Conservation (phyloP, 805 yeast genomes). For the Zygoascus tannicola region DNA sequence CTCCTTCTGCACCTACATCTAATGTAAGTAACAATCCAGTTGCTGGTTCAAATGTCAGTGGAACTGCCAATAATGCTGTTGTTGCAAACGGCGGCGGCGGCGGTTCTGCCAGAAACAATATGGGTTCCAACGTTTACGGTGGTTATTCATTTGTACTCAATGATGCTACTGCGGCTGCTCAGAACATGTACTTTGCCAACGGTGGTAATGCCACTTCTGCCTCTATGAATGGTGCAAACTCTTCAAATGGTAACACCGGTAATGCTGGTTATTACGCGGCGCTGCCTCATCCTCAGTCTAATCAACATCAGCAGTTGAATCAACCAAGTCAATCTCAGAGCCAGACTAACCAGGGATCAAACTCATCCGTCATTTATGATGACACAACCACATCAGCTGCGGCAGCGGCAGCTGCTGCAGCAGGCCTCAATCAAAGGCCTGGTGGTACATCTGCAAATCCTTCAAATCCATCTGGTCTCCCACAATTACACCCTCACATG, state of each 20-base stretch:
- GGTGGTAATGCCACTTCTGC: background rate
- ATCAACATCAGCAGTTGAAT: background rate
- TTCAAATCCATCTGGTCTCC: background rate
- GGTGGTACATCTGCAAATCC: background rate
- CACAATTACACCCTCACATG: constrained; percentile 4
- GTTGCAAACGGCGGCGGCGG: too few relatives aligned
- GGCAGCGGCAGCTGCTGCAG: constrained; percentile 1
- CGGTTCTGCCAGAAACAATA: background rate
- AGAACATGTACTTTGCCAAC: background rate
- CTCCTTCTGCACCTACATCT: too few relatives aligned
- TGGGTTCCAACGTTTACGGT: background rate
- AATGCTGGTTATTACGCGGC: background rate
- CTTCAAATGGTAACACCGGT: background rate
- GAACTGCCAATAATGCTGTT: background rate
- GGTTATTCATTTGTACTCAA: background rate
- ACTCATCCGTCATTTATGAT: background rate
- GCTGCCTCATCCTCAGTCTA: constrained; percentile 1
- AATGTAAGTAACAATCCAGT: background rate
- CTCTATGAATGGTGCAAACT: background rate
- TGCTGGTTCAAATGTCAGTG: background rate
- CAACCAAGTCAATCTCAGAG: background rate
- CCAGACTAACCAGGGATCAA: too few relatives aligned
- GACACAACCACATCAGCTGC: background rate
- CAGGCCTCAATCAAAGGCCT: background rate
- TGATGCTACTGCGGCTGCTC: background rate